A percentile compares a stretch with the other conserved stretches of the same genome.
Evolutionary conservation across 345 rosid genomes (phyloP).

Genomic region (Euphorbia peplus): DNA sequence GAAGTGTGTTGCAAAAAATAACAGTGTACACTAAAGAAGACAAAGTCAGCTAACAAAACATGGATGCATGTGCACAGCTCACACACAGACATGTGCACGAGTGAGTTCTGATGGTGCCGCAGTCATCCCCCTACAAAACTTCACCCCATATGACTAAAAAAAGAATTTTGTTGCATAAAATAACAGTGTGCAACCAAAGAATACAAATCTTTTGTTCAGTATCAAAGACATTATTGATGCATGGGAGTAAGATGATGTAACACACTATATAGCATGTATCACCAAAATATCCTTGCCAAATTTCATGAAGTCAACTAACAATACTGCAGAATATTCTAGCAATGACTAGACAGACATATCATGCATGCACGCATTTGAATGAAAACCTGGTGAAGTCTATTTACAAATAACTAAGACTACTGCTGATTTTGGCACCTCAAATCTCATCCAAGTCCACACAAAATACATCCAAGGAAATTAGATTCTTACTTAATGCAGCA

Average conservation of each 20-base stretch:
- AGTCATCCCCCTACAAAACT: no score
- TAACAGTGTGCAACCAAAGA: no score
- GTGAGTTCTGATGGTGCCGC: not conserved
- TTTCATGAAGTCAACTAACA: not conserved
- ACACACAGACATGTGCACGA: no score
- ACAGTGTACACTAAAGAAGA: no score
- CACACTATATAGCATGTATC: not conserved
- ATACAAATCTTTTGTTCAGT: no score
- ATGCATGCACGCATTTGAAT: not conserved
- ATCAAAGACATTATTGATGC: no score
- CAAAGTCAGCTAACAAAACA: no score
- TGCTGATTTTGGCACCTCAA: not conserved
- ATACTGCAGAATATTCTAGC: not conserved
- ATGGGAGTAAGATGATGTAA: no score
- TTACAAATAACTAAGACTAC: not conserved
- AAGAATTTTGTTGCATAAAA: no score
- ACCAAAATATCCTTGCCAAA: not conserved
- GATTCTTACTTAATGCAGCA: conserved; percentile 74
- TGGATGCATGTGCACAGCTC: no score
- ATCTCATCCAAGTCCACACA: not conserved
- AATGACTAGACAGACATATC: not conserved
- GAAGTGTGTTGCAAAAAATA: no score
- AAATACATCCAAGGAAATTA: not conserved
- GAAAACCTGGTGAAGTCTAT: not conserved
- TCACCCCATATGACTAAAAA: no score